Conservation (phyloP, 805 yeast species). For the Cyberlindnera maclurae region DNA sequence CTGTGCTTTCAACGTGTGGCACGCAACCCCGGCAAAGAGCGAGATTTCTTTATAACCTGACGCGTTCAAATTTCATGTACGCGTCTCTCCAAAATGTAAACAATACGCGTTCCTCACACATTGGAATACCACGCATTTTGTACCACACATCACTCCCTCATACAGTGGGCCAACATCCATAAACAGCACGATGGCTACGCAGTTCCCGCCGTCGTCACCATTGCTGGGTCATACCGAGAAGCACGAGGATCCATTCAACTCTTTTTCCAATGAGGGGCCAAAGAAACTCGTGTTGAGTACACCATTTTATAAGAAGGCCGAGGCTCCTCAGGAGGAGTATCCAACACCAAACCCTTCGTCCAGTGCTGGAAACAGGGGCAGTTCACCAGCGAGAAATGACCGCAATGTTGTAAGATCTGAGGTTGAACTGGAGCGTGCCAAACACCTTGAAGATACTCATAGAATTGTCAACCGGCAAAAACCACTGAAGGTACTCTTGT, state of each 20-base stretch:
- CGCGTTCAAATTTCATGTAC: background rate
- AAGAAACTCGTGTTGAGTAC: conserved; percentile 18
- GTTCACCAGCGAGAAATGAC: conserved; percentile 26
- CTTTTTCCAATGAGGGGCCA: conserved; percentile 3
- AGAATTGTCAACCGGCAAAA: conserved; percentile 1
- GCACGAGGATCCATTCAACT: conserved; percentile 14
- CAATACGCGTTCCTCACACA: conserved; percentile 1
- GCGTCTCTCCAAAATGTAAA: conserved; percentile 1
- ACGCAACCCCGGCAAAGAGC: no score
- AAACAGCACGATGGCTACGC: conserved; percentile 6
- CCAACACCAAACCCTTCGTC: conserved; percentile 76
- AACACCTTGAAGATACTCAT: conserved; percentile 3
- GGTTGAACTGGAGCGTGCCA: background rate
- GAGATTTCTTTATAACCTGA: no score
- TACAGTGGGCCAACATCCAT: background rate
- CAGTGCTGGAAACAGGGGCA: conserved; percentile 31
- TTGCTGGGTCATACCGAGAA: conserved; percentile 18
- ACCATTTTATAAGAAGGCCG: conserved; percentile 14
- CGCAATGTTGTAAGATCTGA: conserved; percentile 3
- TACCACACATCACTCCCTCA: background rate
- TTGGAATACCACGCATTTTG: background rate
- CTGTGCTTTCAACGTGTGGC: no score
- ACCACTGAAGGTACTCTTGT: conserved; percentile 15
- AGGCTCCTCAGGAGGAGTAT: conserved; percentile 26
- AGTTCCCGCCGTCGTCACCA: conserved; percentile 35